Evolutionary conservation across 2,329 filamentous ascomycete species (phyloP).

Genomic region (Colletotrichum sp.): DNA sequence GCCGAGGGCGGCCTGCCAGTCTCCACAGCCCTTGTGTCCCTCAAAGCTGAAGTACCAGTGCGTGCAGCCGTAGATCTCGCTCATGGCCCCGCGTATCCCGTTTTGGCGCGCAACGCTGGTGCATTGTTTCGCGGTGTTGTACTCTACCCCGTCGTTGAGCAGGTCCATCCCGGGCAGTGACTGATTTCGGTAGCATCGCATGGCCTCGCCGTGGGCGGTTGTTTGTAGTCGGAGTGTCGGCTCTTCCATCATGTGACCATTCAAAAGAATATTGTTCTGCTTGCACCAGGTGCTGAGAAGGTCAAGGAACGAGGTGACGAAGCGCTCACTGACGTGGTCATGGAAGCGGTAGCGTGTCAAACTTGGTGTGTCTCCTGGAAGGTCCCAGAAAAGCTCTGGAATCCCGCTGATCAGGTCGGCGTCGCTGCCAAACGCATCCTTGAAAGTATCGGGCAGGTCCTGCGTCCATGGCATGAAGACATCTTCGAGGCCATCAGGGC

Average conservation of each 20-base stretch:
- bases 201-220: conserved; percentile 33
- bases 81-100: conserved; percentile 30
- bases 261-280: conserved; percentile 29
- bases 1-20: conserved; percentile 37
- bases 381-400: conserved; percentile 35
- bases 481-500: conserved; percentile 26
- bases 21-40: conserved; percentile 35
- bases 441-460: conserved; percentile 30
- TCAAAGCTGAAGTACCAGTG: conserved; percentile 36
- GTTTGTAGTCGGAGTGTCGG: conserved; percentile 34
- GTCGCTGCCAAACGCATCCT: conserved; percentile 21
- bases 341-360: conserved; percentile 31
- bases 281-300: conserved; percentile 31
- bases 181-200: conserved; percentile 35
- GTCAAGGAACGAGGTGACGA: conserved; percentile 34
- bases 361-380: conserved; percentile 28
- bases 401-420: conserved; percentile 27
- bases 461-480: conserved; percentile 34
- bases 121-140: conserved; percentile 36
- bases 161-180: conserved; percentile 36
- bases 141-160: conserved; percentile 33
- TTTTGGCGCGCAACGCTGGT: conserved; percentile 33
- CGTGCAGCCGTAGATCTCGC: conserved; percentile 34
- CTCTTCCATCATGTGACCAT: conserved; percentile 38
- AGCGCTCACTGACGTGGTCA: conserved; percentile 34